Evolutionary conservation across 2,329 filamentous ascomycete species (phyloP).

Genomic region (Fusarium poae): DNA sequence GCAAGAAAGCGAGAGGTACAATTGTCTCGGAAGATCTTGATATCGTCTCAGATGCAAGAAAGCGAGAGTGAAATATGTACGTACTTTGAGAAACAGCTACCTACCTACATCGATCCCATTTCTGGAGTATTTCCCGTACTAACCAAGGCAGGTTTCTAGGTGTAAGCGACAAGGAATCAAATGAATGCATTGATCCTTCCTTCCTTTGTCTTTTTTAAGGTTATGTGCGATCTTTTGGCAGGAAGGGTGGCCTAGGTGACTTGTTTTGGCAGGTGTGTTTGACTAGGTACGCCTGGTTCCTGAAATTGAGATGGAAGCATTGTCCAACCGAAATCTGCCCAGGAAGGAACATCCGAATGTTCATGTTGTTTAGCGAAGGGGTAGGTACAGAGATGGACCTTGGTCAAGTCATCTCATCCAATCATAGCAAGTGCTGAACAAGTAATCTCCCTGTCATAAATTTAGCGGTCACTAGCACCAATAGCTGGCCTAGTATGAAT

Average conservation of each 20-base stretch:
- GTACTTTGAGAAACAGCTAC: slow-evolving; percentile 1
- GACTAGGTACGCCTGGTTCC: slow-evolving; percentile 10
- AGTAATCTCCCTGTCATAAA: slow-evolving; percentile 35
- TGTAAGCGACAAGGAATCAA: background rate
- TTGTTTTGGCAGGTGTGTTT: slow-evolving; percentile 34
- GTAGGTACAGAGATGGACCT: slow-evolving; percentile 13
- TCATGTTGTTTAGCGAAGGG: slow-evolving; percentile 15
- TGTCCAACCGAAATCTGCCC: slow-evolving; percentile 11
- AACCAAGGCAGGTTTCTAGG: slow-evolving; percentile 4
- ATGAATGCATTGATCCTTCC: slow-evolving; percentile 10
- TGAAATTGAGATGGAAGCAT: slow-evolving; percentile 20
- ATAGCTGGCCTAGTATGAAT: slow-evolving; percentile 18
- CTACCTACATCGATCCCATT: slow-evolving; percentile 43
- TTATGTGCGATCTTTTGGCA: slow-evolving; percentile 5
- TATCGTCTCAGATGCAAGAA: slow-evolving; percentile 20
- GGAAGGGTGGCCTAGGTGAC: slow-evolving; percentile 7
- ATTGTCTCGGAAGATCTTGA: background rate
- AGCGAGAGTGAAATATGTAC: background rate
- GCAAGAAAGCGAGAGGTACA: slow-evolving; percentile 1
- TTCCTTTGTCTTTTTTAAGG: background rate
- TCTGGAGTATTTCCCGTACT: slow-evolving; percentile 1
- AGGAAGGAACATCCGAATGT: slow-evolving; percentile 23
- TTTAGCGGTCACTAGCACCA: slow-evolving; percentile 15
- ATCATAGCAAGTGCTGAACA: slow-evolving; percentile 3
- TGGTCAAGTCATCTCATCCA: slow-evolving; percentile 12